Conservation (phyloP, 2,329 filamentous ascomycete genomes). For the Leptographium lundbergii region DNA sequence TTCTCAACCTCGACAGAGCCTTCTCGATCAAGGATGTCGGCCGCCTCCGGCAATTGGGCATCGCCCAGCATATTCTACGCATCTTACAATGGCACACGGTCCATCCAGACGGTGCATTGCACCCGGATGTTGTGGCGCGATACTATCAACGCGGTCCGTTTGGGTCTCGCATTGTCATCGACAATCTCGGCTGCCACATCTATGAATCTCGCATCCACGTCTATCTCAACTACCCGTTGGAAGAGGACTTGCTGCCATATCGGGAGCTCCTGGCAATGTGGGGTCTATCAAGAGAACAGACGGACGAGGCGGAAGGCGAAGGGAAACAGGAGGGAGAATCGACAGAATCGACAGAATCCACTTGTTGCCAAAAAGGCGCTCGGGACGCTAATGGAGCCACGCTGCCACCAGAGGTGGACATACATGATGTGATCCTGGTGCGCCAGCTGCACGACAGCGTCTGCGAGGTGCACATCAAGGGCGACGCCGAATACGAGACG, state of each 20-base stretch:
- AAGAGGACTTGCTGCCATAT: slow-evolving; percentile 36
- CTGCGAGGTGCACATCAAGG: slow-evolving; percentile 34
- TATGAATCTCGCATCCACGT: slow-evolving; percentile 32
- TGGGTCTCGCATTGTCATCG: slow-evolving; percentile 43
- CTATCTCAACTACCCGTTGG: slow-evolving; percentile 38
- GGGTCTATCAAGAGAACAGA: slow-evolving; percentile 18
- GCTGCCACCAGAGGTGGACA: slow-evolving; percentile 35
- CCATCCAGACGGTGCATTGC: slow-evolving; percentile 16
- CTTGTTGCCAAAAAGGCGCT: neutral
- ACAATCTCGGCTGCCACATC: slow-evolving; percentile 34
- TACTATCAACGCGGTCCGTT: slow-evolving; percentile 39
- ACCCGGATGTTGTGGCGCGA: slow-evolving; percentile 16
- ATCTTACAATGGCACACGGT: slow-evolving; percentile 39
- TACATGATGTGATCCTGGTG: slow-evolving; percentile 35
- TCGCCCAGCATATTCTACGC: slow-evolving; percentile 40
- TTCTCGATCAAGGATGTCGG: slow-evolving; percentile 42
- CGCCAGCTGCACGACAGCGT: slow-evolving; percentile 47
- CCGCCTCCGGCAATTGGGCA: slow-evolving; percentile 34
- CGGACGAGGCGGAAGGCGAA: no score
- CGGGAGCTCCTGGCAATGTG: slow-evolving; percentile 30
- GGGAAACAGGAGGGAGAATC: neutral
- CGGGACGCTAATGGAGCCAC: neutral
- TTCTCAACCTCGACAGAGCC: slow-evolving; percentile 36
- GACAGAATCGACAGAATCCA: neutral
- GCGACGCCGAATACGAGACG: slow-evolving; percentile 10